phyloP scores from a whole-genome alignment of 2,329 filamentous ascomycete genomes.

The Chaetomiaceae sp. region DNA sequence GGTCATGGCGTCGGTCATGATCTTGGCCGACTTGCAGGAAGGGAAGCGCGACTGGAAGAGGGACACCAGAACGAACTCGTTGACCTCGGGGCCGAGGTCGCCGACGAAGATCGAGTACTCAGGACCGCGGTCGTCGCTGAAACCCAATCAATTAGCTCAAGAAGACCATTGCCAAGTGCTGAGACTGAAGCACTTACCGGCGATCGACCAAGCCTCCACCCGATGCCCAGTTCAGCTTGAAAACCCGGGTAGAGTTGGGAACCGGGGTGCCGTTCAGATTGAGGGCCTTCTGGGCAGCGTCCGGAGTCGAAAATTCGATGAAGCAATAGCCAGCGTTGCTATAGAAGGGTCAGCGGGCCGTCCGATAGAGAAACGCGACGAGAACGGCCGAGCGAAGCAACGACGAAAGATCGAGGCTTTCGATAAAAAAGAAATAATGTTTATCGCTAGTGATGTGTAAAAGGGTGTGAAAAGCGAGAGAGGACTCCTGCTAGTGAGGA shows the following conservation, averaged over 20 bases:
- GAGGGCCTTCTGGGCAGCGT: constrained; percentile 88
- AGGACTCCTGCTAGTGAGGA: too few relatives aligned
- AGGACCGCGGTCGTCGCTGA: constrained; percentile 87
- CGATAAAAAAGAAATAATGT: background rate
- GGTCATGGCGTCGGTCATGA: constrained; percentile 98
- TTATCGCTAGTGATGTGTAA: too few relatives aligned
- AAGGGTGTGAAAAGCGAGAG: too few relatives aligned
- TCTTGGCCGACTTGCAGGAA: constrained; percentile 98
- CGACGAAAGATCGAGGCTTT: background rate
- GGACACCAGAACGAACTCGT: constrained; percentile 95
- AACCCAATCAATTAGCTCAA: constrained; percentile 24
- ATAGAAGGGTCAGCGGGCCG: constrained; percentile 24
- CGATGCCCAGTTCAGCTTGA: constrained; percentile 99
- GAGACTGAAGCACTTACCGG: constrained; percentile 50
- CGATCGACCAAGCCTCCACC: constrained; percentile 93
- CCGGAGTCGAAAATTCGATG: constrained; percentile 80
- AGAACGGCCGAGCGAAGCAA: too few relatives aligned
- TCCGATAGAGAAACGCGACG: too few relatives aligned
- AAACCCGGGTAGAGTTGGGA: constrained; percentile 88
- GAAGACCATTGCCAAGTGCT: constrained; percentile 17
- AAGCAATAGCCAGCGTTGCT: constrained; percentile 99
- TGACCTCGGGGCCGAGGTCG: constrained; percentile 95
- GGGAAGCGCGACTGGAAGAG: constrained; percentile 95
- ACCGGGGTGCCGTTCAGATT: constrained; percentile 82
- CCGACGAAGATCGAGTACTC: constrained; percentile 98